phyloP scores from a whole-genome alignment of 2,329 filamentous ascomycete species.

The Aspergillus pseudoglaucus region DNA sequence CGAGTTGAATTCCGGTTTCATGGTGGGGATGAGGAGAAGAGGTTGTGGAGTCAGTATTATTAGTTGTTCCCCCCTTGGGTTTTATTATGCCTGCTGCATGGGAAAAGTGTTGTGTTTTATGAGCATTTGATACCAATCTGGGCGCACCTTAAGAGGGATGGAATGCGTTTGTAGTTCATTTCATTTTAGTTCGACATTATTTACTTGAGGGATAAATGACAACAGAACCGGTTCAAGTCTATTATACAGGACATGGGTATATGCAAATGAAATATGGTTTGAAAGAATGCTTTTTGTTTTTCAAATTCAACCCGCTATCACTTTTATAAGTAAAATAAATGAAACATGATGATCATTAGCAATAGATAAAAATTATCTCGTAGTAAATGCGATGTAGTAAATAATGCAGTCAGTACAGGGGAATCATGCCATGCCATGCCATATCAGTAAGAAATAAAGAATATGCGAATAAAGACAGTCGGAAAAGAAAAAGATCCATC shows the following conservation, averaged over 20 bases:
- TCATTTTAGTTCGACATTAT: no score
- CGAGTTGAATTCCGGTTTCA: conserved; percentile 69
- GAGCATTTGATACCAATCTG: not conserved
- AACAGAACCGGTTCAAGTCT: no score
- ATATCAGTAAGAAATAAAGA: conserved; percentile 3
- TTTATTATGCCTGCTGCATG: not conserved
- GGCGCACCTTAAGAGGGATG: no score
- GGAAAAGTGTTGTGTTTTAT: not conserved
- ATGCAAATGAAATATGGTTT: no score
- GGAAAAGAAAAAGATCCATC: conserved; percentile 10
- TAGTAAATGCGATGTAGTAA: not conserved
- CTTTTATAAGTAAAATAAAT: not conserved
- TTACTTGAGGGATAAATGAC: no score
- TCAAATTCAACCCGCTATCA: no score
- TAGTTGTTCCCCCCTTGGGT: conserved; percentile 41
- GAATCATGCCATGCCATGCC: conserved; percentile 4
- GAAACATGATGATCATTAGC: not conserved
- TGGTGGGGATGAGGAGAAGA: conserved; percentile 61
- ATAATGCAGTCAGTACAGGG: conserved; percentile 6
- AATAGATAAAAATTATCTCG: not conserved
- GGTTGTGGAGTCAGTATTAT: conserved; percentile 74
- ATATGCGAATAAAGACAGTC: conserved; percentile 11
- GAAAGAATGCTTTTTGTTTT: not conserved
- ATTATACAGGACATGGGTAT: no score
- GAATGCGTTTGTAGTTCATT: no score